Evolutionary conservation across 2,329 filamentous ascomycete species (phyloP), one percentile per base, ranked within the genome.

Genomic region (Chaetothyriales sp.): DNA sequence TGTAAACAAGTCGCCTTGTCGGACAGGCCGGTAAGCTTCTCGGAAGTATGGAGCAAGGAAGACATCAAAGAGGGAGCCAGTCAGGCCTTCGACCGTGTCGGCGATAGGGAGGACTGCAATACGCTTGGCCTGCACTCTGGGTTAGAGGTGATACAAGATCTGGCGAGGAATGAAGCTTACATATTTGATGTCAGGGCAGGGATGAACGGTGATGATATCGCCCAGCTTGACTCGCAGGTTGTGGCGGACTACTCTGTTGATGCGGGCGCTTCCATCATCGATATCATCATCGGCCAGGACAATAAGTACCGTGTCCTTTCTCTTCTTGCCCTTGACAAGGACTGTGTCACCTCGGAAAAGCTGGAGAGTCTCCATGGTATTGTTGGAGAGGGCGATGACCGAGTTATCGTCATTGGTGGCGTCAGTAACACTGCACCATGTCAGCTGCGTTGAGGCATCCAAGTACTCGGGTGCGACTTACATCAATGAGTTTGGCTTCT

Each of bases 181-280:
- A 70, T 98, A 98, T 95, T 98, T 98, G 77, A 98, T 98, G 70
- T 98, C 92, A 18, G 92, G 90, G 75, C 92, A 98, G 50, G 93
- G 81, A 73, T 96, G 88, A 58, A 98, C 88, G 55, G 89, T 95
- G 71, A 98, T 84, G 66, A 96, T 86, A 67, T 98, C 92, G 66
- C 92, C 92, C 66, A 95, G 90, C 81, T 96, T 96, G 64, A 98
- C 90, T 52, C 92, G 84, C 57, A 98, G 79, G 72, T 98, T 98
- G 78, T 96, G 92, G 68, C 92, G 84, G 64, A 96, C 89, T 57
- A 96, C 92, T 69, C 93, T 86, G 78, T 98, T 98, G 76, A 98
- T 92, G 65, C 92, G 85, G 62, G 86, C 92, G 63, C 84, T 95
- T 61, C 92, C 92, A 66, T 98, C 92, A 74, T 98, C 92, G 50